phyloP scores from a whole-genome alignment of 1,139 yeast genomes.

The Suzukiozyma palmioleophila region DNA sequence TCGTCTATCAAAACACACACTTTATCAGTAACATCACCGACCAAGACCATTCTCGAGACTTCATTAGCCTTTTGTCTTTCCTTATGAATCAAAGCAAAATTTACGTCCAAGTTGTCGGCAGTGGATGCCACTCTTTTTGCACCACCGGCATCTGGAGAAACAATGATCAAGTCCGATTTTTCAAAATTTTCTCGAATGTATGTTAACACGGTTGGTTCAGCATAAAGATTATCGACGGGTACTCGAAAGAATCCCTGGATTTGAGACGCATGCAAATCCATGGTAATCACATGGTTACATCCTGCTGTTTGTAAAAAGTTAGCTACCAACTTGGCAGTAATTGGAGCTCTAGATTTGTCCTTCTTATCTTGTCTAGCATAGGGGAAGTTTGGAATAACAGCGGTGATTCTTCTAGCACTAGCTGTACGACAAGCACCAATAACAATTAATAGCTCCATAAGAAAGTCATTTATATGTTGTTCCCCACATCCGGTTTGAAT shows the following conservation, averaged over 20 bases:
- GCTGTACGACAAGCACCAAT: constrained; percentile 77
- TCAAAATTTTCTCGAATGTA: constrained; percentile 56
- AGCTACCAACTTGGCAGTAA: constrained; percentile 75
- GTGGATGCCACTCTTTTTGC: constrained; percentile 79
- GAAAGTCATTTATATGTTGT: constrained; percentile 51
- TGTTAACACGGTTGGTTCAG: constrained; percentile 71
- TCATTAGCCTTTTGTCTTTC: constrained; percentile 80
- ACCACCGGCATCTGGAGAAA: constrained; percentile 85
- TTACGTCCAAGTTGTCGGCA: constrained; percentile 72
- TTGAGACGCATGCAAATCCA: constrained; percentile 83
- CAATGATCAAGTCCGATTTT: constrained; percentile 52
- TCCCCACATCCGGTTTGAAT: constrained; percentile 71
- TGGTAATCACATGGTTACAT: constrained; percentile 74
- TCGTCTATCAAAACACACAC: constrained; percentile 73
- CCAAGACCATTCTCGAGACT: constrained; percentile 70
- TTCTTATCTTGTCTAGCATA: constrained; percentile 83
- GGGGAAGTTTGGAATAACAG: constrained; percentile 76
- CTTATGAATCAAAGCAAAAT: constrained; percentile 77
- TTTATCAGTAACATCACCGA: constrained; percentile 71
- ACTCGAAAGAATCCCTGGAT: constrained; percentile 79
- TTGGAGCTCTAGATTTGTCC: constrained; percentile 78
- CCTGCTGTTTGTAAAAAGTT: constrained; percentile 76
- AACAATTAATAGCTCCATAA: constrained; percentile 68
- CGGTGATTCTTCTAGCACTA: constrained; percentile 75
- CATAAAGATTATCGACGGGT: constrained; percentile 78